These are phyloP conservation scores for Monosporozyma servazzii DNA, from an alignment of 805 yeast species.

Conservation along the genomic window DNA sequence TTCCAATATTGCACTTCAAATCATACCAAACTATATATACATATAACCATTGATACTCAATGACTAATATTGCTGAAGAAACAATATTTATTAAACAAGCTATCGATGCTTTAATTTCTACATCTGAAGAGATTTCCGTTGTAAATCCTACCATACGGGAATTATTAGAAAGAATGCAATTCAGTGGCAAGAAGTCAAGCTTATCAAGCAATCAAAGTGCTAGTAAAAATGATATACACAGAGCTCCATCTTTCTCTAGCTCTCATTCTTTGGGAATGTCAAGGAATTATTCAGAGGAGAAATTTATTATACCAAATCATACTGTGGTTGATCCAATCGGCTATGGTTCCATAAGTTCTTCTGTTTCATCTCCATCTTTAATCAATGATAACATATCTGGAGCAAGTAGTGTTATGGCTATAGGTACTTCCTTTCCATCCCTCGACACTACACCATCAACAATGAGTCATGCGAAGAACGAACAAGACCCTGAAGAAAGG, in stretches of 20 bases:
- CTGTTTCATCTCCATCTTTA: not conserved
- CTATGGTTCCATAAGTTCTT: not conserved
- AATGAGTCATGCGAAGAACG: not conserved
- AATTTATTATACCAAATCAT: conserved; percentile 2
- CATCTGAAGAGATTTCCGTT: conserved; percentile 20
- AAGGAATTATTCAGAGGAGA: not conserved
- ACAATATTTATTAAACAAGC: conserved; percentile 24
- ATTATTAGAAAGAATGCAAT: conserved; percentile 17
- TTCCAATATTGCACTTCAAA: too few species aligned
- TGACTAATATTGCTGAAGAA: conserved; percentile 20
- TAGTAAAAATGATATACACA: not conserved
- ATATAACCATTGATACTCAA: not conserved
- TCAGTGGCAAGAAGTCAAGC: not conserved
- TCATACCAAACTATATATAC: too few species aligned
- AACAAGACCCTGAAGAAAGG: conserved; percentile 23
- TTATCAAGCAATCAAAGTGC: not conserved
- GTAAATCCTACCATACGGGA: conserved; percentile 26
- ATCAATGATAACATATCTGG: not conserved
- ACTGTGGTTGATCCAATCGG: not conserved
- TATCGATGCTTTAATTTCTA: conserved; percentile 27
- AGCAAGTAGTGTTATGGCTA: not conserved
- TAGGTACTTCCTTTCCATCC: not conserved
- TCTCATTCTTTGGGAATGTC: not conserved
- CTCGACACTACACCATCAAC: not conserved
- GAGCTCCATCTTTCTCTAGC: not conserved